Conservation (phyloP, 2,329 filamentous ascomycete species). For the Sporothrix pseudoabietina region DNA sequence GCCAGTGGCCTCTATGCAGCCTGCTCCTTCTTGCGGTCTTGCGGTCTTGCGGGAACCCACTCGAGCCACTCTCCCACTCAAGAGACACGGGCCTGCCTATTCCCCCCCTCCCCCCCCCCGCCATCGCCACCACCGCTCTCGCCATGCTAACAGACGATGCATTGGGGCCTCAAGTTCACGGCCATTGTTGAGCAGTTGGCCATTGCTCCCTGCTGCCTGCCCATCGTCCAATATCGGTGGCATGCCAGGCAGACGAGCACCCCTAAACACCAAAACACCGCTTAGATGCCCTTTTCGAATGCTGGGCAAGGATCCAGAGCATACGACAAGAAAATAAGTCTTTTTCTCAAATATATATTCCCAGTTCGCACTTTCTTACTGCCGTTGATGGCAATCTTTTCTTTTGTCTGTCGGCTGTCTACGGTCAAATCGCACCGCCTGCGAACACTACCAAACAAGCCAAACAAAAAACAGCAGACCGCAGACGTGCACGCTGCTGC, state of each 20-base stretch:
- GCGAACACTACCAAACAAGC: constrained; percentile 6
- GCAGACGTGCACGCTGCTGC: constrained; percentile 8
- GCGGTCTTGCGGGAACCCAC: neutral
- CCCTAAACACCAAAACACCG: neutral
- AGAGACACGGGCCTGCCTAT: neutral
- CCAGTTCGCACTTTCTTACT: neutral
- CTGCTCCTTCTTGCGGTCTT: neutral
- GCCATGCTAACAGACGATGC: neutral
- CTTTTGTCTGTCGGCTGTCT: neutral
- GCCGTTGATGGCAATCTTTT: neutral
- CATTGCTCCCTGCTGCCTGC: neutral
- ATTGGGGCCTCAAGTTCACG: neutral
- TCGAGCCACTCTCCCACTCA: neutral
- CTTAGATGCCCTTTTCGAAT: neutral
- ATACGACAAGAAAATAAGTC: neutral
- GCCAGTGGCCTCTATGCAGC: constrained; percentile 34
- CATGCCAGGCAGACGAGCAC: neutral
- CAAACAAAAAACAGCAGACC: neutral
- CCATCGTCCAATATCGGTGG: too few relatives aligned
- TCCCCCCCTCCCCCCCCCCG: neutral
- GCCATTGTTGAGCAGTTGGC: neutral
- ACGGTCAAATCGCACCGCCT: neutral
- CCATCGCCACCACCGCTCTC: neutral
- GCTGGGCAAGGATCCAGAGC: neutral
- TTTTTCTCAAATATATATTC: neutral